These are phyloP conservation scores for Pythium periplocum DNA, from an alignment of 352 stramenopile genomes.

Conservation along the genomic window DNA sequence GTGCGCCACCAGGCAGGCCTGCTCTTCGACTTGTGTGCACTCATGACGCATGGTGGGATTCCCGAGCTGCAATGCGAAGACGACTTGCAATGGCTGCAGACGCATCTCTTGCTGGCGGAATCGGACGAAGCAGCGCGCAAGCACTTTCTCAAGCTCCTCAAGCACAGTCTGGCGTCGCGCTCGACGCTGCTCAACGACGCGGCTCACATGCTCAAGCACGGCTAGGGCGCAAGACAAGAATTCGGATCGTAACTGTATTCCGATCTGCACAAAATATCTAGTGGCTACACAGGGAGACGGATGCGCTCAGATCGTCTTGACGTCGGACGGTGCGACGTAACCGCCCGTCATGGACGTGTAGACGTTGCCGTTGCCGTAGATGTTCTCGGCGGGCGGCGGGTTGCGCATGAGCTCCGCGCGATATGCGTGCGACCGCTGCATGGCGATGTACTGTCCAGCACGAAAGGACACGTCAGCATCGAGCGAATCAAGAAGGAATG, in stretches of 20 bases:
- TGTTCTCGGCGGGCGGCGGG: slow-evolving; percentile 66
- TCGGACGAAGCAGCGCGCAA: slow-evolving; percentile 20
- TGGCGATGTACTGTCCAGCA: slow-evolving; percentile 55
- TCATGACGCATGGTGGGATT: slow-evolving; percentile 27
- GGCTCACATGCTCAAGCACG: slow-evolving; percentile 35
- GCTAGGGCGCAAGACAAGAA: slow-evolving; percentile 2
- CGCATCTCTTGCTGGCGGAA: slow-evolving; percentile 23
- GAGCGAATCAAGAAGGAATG: background rate
- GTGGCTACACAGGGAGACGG: background rate
- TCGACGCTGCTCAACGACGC: slow-evolving; percentile 39
- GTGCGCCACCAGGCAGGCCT: slow-evolving; percentile 24
- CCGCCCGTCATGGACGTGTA: slow-evolving; percentile 61
- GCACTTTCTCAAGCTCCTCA: slow-evolving; percentile 32
- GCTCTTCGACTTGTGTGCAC: slow-evolving; percentile 28
- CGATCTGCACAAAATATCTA: slow-evolving; percentile 3
- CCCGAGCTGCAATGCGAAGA: slow-evolving; percentile 28
- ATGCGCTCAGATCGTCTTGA: slow-evolving; percentile 67
- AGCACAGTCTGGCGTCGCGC: slow-evolving; percentile 25
- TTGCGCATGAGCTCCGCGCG: slow-evolving; percentile 82
- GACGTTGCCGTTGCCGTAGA: slow-evolving; percentile 51
- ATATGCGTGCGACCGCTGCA: slow-evolving; percentile 73
- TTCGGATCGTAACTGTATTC: slow-evolving; percentile 2
- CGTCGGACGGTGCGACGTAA: slow-evolving; percentile 47
- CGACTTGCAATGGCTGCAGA: slow-evolving; percentile 32
- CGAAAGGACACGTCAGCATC: background rate